Base-by-base conservation (phyloP, 2,329 filamentous ascomycete genomes). In the Chaetomiaceae sp. region DNA sequence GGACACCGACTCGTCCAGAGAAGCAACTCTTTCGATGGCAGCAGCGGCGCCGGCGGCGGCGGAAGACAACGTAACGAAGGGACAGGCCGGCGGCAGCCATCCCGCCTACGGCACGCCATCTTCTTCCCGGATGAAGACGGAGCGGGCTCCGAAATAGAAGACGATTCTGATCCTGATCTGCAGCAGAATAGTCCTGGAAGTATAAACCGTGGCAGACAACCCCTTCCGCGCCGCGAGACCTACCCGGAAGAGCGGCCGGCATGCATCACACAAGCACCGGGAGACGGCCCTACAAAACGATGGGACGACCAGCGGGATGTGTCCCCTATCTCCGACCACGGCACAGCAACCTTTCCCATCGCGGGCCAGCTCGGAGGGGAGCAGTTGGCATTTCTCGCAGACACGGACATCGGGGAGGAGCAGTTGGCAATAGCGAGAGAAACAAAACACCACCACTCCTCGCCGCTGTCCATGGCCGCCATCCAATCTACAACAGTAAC, bases 41-140 rank as follows among this genome's bases (percentile, higher is more conserved):
- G 10, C 5, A 10, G 14, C 18, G 23, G 21, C n/a, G n/a, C n/a
- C n/a, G n/a, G n/a, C n/a, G n/a, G n/a, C n/a, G n/a, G n/a, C n/a
- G n/a, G n/a, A n/a, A 20, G 14, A 34, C 21, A 16, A 18, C 8
- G 13, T 13, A 36, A 5, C 6, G 23, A 18, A 4, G 29, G 40
- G 8, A 1, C 16, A 16, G 16, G 29, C 4, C 37, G 20, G 20
- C 48, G 52, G 1, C 45, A 11, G 2, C 38, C 41, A 3, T 55
- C 52, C 14, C 34, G 37, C 0, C 29, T 58, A 4, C 48, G 55
- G 6, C 48, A 58, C n/a, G 45, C 46, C 14, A 18, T 52, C 2
- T 48, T 29, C 10, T 43, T 48, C 7, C 18, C 36, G 20, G 49
- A 46, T 4, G 30, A 29, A 4, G 40, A 29, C 1, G 21, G 11